Base-by-base conservation (phyloP, 345 rosid genomes). In the Reutealis trisperma region DNA sequence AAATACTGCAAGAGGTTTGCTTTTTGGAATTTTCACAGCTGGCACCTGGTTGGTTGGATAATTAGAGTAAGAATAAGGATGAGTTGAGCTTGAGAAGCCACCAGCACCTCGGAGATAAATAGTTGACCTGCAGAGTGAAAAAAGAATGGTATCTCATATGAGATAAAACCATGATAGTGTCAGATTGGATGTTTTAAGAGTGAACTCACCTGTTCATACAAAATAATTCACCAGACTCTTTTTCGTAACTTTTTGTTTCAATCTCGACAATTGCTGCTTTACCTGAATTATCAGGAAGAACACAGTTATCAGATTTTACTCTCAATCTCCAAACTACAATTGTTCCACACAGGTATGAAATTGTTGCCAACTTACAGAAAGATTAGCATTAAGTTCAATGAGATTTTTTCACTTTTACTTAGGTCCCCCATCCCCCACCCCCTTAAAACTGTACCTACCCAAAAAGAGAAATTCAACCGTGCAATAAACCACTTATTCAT, bases 261-360 rank as follows among this genome's bases (percentile, higher is more conserved):
- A 90, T 64, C 81, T 93, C 98, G 77, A 89, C 70, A 74, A 96
- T 76, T 74, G 99, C 97, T 42, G 99, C 98, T 83, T 93, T 96
- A 73, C 97, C 98, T 96, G 83, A 75, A 78, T 63, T 47, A 76
- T 55, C 7, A 71, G 15, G 44, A 34, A 70, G 59, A 70, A 66
- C 55, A 55, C 55, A 55, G 52, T 55, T 16, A 62, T 42, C 32
- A 45, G 2, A 63, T 1, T 3, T 9, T 2, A 19, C 30, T 5
- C 21, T 66, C 52, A 59, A 55, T 6, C 24, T 32, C 25, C 16
- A 21, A 24, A 37, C 41, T 37, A 4, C 5, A 37, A 37, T 37
- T 37, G 41, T 37, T 37, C 27, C 63, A 58, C 14, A 51, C n/a
- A 52, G 37, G 42, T 62, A 61, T 21, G 45, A 60, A 22, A 60